Evolutionary conservation across 163 green algal species (phyloP).

Genomic region (Chloromonas sp.): DNA sequence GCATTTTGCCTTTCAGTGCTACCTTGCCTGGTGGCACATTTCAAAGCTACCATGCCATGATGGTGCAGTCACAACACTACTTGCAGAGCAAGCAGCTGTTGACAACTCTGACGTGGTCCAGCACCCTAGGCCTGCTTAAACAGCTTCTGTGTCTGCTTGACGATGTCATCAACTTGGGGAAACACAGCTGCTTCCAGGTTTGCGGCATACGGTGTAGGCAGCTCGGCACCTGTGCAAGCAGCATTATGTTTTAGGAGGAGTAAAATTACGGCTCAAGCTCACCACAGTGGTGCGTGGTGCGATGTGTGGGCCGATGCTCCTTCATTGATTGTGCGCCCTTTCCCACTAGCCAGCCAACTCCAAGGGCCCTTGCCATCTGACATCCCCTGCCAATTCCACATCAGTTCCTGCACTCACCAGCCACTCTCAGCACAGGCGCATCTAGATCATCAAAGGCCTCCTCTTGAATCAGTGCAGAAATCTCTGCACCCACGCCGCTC

Average conservation of each 20-base stretch:
- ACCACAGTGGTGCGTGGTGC: no score
- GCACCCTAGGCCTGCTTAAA: no score
- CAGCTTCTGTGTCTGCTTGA: slow-evolving; percentile 17
- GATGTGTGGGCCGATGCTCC: no score
- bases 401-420: slow-evolving; percentile 49
- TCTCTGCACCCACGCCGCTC: slow-evolving; percentile 79
- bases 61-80: no score
- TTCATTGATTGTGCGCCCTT: neutral
- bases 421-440: slow-evolving; percentile 82
- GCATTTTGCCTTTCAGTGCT: no score
- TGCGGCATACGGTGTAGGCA: slow-evolving; percentile 94
- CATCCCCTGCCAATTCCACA: neutral
- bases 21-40: no score
- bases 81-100: no score
- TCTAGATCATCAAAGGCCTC: slow-evolving; percentile 97
- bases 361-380: neutral
- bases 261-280: neutral
- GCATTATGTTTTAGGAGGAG: neutral
- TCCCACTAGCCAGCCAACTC: neutral
- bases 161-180: slow-evolving; percentile 70
- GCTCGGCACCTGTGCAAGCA: slow-evolving; percentile 34
- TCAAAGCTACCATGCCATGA: no score
- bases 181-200: slow-evolving; percentile 85
- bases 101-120: no score
- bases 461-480: slow-evolving; percentile 81